These are phyloP conservation scores for Botrytis galanthina DNA, from an alignment of 2,329 filamentous ascomycete genomes.

Conservation along the genomic window DNA sequence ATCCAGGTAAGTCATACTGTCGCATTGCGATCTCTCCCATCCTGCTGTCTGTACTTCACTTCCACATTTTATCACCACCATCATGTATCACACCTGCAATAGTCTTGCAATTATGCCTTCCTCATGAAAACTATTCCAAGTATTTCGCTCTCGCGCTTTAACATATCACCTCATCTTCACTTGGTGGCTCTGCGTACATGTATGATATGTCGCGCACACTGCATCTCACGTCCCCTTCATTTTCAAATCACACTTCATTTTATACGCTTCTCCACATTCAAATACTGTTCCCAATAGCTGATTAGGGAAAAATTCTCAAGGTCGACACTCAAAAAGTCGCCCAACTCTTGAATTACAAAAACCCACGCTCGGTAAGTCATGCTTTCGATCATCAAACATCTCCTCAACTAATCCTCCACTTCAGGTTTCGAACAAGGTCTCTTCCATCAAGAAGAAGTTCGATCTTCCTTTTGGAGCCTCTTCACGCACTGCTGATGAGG, in stretches of 20 bases:
- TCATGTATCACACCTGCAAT: neutral
- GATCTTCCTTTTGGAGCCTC: constrained; percentile 24
- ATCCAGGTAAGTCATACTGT: constrained; percentile 25
- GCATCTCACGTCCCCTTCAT: neutral
- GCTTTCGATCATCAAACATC: neutral
- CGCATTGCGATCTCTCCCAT: neutral
- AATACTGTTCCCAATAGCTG: neutral
- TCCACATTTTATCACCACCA: neutral
- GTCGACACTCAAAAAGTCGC: constrained; percentile 31
- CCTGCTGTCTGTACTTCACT: neutral
- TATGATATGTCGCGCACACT: neutral
- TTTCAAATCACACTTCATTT: constrained; percentile 5
- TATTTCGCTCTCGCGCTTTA: neutral
- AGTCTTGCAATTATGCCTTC: no score
- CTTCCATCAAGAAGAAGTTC: constrained; percentile 34
- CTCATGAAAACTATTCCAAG: neutral
- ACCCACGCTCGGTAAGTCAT: constrained; percentile 28
- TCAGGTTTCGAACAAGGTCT: constrained; percentile 28
- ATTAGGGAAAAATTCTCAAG: constrained; percentile 19
- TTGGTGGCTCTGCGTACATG: neutral
- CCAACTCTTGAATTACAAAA: constrained; percentile 24
- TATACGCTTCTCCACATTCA: neutral
- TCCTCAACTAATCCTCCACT: neutral
- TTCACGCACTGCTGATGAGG: neutral
- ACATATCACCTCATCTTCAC: neutral